These are phyloP conservation scores for Aristolochia contorta DNA, from an alignment of 164 flowering plant species.

Conservation along the genomic window DNA sequence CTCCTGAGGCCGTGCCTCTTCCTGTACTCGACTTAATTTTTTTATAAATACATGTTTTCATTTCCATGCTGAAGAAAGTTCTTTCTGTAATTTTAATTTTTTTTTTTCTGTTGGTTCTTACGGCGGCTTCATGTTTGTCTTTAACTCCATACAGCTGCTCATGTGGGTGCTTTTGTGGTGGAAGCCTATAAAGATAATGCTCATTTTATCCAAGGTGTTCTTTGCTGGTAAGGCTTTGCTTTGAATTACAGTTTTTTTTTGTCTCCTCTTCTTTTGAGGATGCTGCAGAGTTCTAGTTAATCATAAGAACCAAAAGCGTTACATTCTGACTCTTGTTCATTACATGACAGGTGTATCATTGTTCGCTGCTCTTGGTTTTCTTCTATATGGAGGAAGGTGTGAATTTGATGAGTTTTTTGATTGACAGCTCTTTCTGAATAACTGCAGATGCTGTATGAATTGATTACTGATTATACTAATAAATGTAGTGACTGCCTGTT, in stretches of 20 bases:
- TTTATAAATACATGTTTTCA: too few relatives aligned
- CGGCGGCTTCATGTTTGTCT: not conserved
- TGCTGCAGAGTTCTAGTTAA: not conserved
- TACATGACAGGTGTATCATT: slow-evolving; percentile 66
- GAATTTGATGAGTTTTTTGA: not conserved
- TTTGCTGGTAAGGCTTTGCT: slow-evolving; percentile 49
- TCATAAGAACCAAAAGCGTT: not conserved
- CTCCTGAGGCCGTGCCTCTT: too few relatives aligned
- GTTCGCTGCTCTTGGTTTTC: slow-evolving; percentile 90
- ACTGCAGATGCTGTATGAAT: too few relatives aligned
- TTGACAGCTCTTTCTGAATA: too few relatives aligned
- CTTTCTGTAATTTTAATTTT: too few relatives aligned
- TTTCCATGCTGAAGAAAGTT: too few relatives aligned
- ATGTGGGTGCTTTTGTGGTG: slow-evolving; percentile 87
- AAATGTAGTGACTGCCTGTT: too few relatives aligned
- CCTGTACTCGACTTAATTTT: too few relatives aligned
- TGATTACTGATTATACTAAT: too few relatives aligned
- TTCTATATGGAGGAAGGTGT: slow-evolving; percentile 95
- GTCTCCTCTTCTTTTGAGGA: not conserved
- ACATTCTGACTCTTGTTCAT: slow-evolving; percentile 6
- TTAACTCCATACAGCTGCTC: slow-evolving; percentile 46
- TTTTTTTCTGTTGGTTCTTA: too few relatives aligned
- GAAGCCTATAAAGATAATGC: slow-evolving; percentile 49
- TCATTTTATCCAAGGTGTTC: slow-evolving; percentile 72
- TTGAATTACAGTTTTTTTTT: too few relatives aligned